Percentiles rank a stretch among this genome's conserved stretches.
Evolutionary conservation across 768 basidiomycete species (phyloP).

Genomic region (Pisolithus marmoratus): DNA sequence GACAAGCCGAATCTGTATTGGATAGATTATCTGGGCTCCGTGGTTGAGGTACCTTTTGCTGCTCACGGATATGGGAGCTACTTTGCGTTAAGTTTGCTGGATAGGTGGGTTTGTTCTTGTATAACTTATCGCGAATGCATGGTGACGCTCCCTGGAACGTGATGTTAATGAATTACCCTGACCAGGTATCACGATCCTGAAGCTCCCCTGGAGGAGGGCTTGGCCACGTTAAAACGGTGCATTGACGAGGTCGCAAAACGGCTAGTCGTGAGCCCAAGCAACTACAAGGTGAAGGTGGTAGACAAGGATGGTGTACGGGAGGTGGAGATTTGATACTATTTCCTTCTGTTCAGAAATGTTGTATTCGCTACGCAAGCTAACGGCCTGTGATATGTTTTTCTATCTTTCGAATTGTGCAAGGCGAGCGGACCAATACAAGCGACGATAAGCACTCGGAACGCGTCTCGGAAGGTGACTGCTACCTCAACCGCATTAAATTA

Average conservation of each 20-base stretch:
- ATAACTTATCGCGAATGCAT: neutral
- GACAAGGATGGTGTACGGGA: slow-evolving; percentile 88
- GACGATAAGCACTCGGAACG: too few species aligned
- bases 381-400: neutral
- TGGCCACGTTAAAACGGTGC: slow-evolving; percentile 79
- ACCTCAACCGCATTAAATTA: too few species aligned
- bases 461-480: too few species aligned
- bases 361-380: neutral
- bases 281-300: slow-evolving; percentile 86
- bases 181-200: slow-evolving; percentile 86
- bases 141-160: neutral
- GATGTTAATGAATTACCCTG: slow-evolving; percentile 3
- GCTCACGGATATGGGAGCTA: slow-evolving; percentile 95
- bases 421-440: too few species aligned
- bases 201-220: slow-evolving; percentile 77
- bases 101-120: slow-evolving; percentile 51
- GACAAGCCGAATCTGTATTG: slow-evolving; percentile 80
- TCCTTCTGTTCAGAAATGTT: neutral
- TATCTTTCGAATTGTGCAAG: too few species aligned
- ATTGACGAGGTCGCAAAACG: slow-evolving; percentile 85
- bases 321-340: slow-evolving; percentile 53
- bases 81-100: slow-evolving; percentile 87
- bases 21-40: slow-evolving; percentile 94
- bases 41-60: slow-evolving; percentile 83
- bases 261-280: slow-evolving; percentile 70